A percentile compares a stretch with the other conserved stretches of the same genome.
Evolutionary conservation across 2,329 filamentous ascomycete species (phyloP).

Genomic region (Trichoderma sp.): DNA sequence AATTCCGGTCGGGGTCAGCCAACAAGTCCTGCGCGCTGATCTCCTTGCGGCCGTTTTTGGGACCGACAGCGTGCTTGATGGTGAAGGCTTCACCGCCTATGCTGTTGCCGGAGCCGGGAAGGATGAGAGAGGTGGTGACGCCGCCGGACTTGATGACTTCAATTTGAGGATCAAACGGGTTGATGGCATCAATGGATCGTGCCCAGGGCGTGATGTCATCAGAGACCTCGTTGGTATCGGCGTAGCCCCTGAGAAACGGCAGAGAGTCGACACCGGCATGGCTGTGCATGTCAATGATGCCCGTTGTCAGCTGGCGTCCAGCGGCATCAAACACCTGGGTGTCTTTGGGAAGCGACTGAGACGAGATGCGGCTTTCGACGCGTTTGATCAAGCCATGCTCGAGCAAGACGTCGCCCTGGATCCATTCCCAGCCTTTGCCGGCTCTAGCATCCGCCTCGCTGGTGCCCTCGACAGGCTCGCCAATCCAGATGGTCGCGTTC

Average conservation of each 20-base stretch:
- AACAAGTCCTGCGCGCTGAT: conserved; percentile 65
- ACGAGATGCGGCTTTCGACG: conserved; percentile 51
- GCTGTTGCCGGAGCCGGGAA: conserved; percentile 72
- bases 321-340: conserved; percentile 58
- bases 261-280: conserved; percentile 64
- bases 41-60: conserved; percentile 61
- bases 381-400: conserved; percentile 63
- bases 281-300: conserved; percentile 73
- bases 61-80: conserved; percentile 68
- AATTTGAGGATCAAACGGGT: conserved; percentile 65
- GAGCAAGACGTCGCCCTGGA: conserved; percentile 60
- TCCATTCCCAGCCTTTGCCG: conserved; percentile 64
- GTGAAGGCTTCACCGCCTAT: conserved; percentile 72
- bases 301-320: conserved; percentile 64
- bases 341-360: conserved; percentile 49
- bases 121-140: conserved; percentile 68
- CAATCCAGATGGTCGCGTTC: conserved; percentile 68
- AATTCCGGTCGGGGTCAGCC: conserved; percentile 65
- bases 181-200: conserved; percentile 65
- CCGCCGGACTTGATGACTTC: conserved; percentile 72
- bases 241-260: conserved; percentile 56
- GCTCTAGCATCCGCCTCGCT: conserved; percentile 56
- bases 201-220: conserved; percentile 68
- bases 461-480: conserved; percentile 57
- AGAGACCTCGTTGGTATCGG: conserved; percentile 66